Percentiles rank a stretch among this genome's conserved stretches.
phyloP scores from a whole-genome alignment of 2,329 filamentous ascomycete genomes.

The Beauveria australis region DNA sequence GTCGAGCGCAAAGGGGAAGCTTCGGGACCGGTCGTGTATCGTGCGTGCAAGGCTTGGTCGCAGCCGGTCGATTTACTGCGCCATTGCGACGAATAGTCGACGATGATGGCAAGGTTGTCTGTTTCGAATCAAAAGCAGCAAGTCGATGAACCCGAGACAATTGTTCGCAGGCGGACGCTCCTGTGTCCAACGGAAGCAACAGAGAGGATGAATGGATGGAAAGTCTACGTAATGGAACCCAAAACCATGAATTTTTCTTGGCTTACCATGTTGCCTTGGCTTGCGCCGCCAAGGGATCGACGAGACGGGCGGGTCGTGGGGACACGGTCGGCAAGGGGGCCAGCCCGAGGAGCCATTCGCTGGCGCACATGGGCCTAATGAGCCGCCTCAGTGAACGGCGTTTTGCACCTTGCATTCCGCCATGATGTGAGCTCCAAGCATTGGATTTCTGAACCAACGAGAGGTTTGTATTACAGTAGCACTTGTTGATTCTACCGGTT shows the following conservation, averaged over 20 bases:
- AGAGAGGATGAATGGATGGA: not conserved
- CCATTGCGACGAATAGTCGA: not conserved
- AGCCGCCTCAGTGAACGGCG: not conserved
- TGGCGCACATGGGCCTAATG: conserved; percentile 8
- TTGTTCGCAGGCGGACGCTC: too few species aligned
- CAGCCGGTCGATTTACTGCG: not conserved
- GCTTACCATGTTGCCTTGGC: not conserved
- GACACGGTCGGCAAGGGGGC: not conserved
- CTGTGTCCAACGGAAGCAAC: not conserved
- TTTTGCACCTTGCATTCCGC: not conserved
- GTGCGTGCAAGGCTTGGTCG: not conserved
- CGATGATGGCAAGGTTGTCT: not conserved
- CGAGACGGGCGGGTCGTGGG: not conserved
- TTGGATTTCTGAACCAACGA: not conserved
- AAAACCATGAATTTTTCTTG: not conserved
- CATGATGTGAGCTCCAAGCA: not conserved
- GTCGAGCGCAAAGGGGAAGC: not conserved
- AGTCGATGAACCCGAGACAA: not conserved
- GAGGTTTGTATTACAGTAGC: not conserved
- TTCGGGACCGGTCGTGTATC: not conserved
- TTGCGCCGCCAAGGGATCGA: not conserved
- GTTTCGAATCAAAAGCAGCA: not conserved
- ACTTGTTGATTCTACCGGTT: not conserved
- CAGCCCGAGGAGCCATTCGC: conserved; percentile 3
- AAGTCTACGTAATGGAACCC: conserved; percentile 2